Base-by-base conservation (phyloP, 2,329 filamentous ascomycete species). In the Daldinia eschscholtzii region DNA sequence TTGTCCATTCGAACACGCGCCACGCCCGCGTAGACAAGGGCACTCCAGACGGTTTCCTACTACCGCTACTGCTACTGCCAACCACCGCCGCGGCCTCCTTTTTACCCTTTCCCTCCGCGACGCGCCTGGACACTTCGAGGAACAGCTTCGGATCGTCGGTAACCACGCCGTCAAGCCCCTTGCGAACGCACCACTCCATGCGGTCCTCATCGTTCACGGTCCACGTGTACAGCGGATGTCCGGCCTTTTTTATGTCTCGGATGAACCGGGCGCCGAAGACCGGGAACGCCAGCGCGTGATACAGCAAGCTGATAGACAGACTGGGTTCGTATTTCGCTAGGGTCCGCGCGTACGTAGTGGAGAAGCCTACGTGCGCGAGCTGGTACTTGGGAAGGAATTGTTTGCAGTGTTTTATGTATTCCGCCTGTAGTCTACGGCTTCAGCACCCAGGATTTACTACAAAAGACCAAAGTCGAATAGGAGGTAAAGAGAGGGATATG, bases 61-160 rank as follows among this genome's bases (percentile, higher is more conserved):
- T 23, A 23, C 20, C 20, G 20, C 20, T 23, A 23, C 20, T 23
- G 20, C 20, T 23, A 23, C 20, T 2, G 2, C 20, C 1, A 20
- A 18, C 39, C 30, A 23, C 30, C 18, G 18, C 7, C 23, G n/a
- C 15, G 4, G 6, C 37, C 18, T 39, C 53, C 2, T 56, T 56
- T n/a, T 58, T 41, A 20, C 58, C 44, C 52, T 23, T 35, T 6
- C 60, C 30, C 18, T 48, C 28, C n/a, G 50, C 41, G 18, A 70
- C 50, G 4, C 80, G 73, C 53, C 83, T 75, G 69, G 87, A 88
- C 1, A 93, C 85, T 50, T 91, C 86, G 26, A 89, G 77, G 75
- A 90, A 95, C 71, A 86, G 80, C 76, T 86, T 86, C 0, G 93
- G 92, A 73, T 97, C 90, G 76, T 98, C 94, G 0, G 94, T 97